Base-by-base conservation (phyloP, 306 rosid species). In the Neltuma alba region DNA sequence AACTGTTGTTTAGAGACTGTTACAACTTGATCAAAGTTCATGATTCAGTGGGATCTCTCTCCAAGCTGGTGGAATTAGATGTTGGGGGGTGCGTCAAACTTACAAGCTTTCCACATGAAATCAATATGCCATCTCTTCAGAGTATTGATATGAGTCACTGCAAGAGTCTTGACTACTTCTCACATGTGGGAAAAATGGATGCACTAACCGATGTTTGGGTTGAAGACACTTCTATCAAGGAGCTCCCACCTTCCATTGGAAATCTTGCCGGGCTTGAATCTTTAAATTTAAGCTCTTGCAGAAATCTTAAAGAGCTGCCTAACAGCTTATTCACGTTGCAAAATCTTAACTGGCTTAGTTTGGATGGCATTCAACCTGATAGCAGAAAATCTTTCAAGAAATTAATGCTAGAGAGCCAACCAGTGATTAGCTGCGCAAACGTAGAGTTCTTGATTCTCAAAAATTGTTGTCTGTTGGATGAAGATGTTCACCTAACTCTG, bases 401-500 rank as follows among this genome's bases (percentile, higher is more conserved):
- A 55, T 23, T 55, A 23, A 2, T 55, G 62, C 31, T 3, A 55
- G 31, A 9, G 31, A 55, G 31, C 15, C 62, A 21, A 23, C 15
- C 16, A 10, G 34, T 25, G 6, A 48, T 48, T 25, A 25, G 64
- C 6, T 6, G 2, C 28, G 14, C 82, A n/a, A 50, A 25, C 3
- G 18, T 77, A 15, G 0, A 14, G 21, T 1, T 11, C 7, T n/a
- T 83, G 16, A 0, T 2, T 52, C 10, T 78, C 0, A 14, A 1
- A 14, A 18, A 25, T 0, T 47, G 61, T 20, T 5, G 11, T 15
- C 62, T 83, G 52, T 79, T 72, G 2, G 83, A 83, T 57, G 83
- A 58, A 57, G 80, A 83, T 74, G 23, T 83, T 36, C 6, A 4
- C 0, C 37, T 13, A 1, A 21, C 69, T 47, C 63, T 83, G n/a